Evolutionary conservation across 2,329 filamentous ascomycete genomes (phyloP).

Genomic region (Aureobasidium sp.): DNA sequence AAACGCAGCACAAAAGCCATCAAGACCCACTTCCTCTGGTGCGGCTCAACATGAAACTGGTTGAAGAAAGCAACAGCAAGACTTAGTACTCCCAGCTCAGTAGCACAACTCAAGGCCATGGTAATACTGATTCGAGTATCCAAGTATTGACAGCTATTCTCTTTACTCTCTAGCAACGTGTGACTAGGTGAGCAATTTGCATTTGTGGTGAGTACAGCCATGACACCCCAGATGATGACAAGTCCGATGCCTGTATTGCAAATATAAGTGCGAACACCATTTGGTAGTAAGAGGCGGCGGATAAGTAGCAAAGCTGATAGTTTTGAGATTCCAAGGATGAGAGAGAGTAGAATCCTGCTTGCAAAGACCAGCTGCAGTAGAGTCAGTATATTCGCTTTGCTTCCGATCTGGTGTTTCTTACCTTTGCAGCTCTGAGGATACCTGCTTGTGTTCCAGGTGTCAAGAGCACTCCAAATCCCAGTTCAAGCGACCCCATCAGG

Average conservation of each 20-base stretch:
- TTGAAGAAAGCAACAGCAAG: not conserved
- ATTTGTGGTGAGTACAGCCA: not conserved
- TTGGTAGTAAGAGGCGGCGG: not conserved
- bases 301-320: not conserved
- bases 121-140: not conserved
- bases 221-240: not conserved
- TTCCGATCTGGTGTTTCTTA: not conserved
- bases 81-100: not conserved
- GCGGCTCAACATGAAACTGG: not conserved
- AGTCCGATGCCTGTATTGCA: not conserved
- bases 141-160: not conserved
- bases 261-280: not conserved
- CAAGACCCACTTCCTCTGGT: not conserved
- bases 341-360: not conserved
- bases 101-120: not conserved
- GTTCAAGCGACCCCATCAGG: not conserved
- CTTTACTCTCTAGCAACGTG: not conserved
- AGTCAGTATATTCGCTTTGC: not conserved
- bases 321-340: not conserved
- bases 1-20: not conserved
- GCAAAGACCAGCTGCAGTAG: not conserved
- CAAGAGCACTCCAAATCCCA: not conserved
- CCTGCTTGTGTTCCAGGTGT: not conserved
- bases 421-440: not conserved
- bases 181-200: not conserved